Base-by-base conservation (phyloP, 805 yeast genomes). In the Pichia nanzhaoensis region DNA sequence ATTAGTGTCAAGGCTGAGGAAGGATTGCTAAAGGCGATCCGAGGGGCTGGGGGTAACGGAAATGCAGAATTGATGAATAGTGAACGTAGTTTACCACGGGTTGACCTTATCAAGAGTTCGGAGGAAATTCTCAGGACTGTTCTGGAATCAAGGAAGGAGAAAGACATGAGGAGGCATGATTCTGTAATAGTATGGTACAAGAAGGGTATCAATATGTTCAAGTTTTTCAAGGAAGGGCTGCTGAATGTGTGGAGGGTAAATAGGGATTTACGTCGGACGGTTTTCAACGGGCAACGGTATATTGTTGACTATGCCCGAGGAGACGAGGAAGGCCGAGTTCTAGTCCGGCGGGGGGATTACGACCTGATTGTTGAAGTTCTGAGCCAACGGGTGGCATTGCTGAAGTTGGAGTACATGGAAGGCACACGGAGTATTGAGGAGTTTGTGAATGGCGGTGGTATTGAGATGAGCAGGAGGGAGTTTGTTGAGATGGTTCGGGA, bases 151-250 rank as follows among this genome's bases (percentile, higher is more conserved):
- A 20, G 48, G 10, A 44, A 48, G 3, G 46, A 47, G 5, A 12
- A 45, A 9, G 8, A 24, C 4, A 20, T 28, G 8, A 44, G 34
- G 8, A 24, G 27, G 7, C 39, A 35, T 41, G 50, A 49, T 32
- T 37, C 34, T 1, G 17, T 46, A 4, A 42, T 48, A 8, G 37
- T 51, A 2, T 42, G 43, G 30, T 61, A 57, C 40, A 49, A 55
- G 24, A 43, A 51, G 19, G 46, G 51, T 22, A 57, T 54, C 20
- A 49, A 44, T 31, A 59, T 59, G 30, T 46, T 80, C 34, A 58
- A 58, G 5, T 80, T 81, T 57, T 83, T 82, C 63, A 73, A 74
- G 48, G 58, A 64, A 2, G 90, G 91, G 1, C 67, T 82, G 2
- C 59, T 64, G 18, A 75, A 74, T 51, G 74, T 81, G 1, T 79